Evolutionary conservation across 441 rosid species (phyloP), one percentile per base, ranked within the genome.

Genomic region (Euphorbia schlechtendalii): DNA sequence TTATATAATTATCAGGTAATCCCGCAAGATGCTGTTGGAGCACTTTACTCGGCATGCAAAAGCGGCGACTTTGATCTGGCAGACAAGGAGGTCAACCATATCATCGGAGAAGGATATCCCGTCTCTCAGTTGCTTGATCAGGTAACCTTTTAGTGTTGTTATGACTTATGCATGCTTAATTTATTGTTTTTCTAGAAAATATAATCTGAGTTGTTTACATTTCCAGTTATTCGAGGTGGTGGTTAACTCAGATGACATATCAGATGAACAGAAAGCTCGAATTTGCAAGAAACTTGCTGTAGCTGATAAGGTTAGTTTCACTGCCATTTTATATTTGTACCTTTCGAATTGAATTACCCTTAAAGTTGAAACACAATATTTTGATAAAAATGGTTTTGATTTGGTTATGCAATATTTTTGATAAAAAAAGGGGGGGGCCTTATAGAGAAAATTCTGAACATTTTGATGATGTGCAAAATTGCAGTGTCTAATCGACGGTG

Each of bases 401-500:
- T n/a, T n/a, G n/a, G n/a, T n/a, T n/a, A n/a, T n/a, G n/a, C n/a
- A n/a, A n/a, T n/a, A n/a, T n/a, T n/a, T n/a, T n/a, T n/a, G n/a
- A n/a, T n/a, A n/a, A n/a, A n/a, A n/a, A n/a, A n/a, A n/a, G n/a
- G n/a, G n/a, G n/a, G n/a, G n/a, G n/a, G n/a, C n/a, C n/a, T n/a
- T n/a, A n/a, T n/a, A n/a, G n/a, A n/a, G n/a, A n/a, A n/a, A n/a
- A n/a, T n/a, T n/a, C n/a, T n/a, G n/a, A n/a, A n/a, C n/a, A n/a
- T n/a, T 59, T 54, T 56, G 71, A 28, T 25, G 2, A 18, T 18
- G 15, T 27, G 38, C 22, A 4, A 58, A 65, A 34, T 58, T 79
- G 77, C 92, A 90, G 97, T 71, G 83, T 76, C 91, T 90, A 45
- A 81, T 94, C 53, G 99, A 94, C 49, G 97, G 97, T 6, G 99